Base-by-base conservation (phyloP, 805 yeast genomes). In the Teunomyces barrocoloradensis region DNA sequence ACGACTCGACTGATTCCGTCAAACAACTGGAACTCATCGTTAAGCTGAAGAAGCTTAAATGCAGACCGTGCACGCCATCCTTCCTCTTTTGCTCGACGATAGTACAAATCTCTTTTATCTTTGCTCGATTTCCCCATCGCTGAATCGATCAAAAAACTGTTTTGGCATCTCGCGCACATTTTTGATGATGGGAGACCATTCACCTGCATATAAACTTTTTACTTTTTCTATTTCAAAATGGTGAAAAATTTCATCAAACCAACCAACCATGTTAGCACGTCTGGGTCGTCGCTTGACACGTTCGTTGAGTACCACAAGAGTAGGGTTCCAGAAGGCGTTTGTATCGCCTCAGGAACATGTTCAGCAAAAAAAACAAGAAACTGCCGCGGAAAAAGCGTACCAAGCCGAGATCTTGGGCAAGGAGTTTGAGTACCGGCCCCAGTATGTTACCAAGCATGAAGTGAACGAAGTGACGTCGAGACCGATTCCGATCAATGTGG, bases 61-160 rank as follows among this genome's bases (percentile, higher is more conserved):
- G 99, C 99, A 0, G 97, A 90, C 37, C 99, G 75, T 1, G 99
- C 99, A 57, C 99, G 77, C 88, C 95, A 94, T 10, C 99, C 99
- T 65, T 91, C 95, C 63, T 94, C 99, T 61, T 94, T 94, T 48
- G 99, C 99, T 63, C 88, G 84, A 66, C 99, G 50, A 58, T 88
- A 89, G 69, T 91, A 92, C 49, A 91, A 69, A 67, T 91, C 98
- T 66, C 98, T 77, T 67, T 92, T 92, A 64, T 92, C 97, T 61
- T 92, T 92, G 68, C 96, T 87, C 56, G 91, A 83, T 64, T 91
- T 91, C 38, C 98, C 98, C 97, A 92, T 91, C 36, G 11, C 27
- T 7, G 27, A 25, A 13, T 4, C 30, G 13, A 18, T 17, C 18
- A n/a, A n/a, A 15, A 18, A 18, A 2, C 20, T 3, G 20, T 18